Evolutionary conservation across 345 rosid species (phyloP).

Genomic region (Microthlaspi erraticum): DNA sequence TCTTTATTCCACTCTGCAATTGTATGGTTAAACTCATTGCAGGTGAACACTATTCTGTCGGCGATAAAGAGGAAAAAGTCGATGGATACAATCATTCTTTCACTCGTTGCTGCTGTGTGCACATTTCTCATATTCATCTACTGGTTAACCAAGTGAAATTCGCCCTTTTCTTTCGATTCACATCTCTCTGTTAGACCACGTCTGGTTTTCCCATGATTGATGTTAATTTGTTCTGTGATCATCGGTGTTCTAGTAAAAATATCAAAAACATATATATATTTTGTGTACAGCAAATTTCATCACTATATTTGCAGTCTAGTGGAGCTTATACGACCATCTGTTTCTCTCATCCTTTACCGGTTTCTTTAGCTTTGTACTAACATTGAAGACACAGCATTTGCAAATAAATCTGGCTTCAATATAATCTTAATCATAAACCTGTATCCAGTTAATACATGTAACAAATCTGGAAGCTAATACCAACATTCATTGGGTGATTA

Average conservation of each 20-base stretch:
- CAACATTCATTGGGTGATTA: conserved; percentile 4
- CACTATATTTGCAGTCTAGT: conserved; percentile 20
- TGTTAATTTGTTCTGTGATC: conserved; percentile 32
- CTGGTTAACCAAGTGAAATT: conserved; percentile 85
- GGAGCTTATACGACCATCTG: conserved; percentile 23
- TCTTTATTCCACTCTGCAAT: conserved; percentile 24
- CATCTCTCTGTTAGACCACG: conserved; percentile 36
- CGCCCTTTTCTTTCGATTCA: conserved; percentile 32
- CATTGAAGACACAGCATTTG: conserved; percentile 7
- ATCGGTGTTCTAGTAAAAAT: conserved; percentile 34
- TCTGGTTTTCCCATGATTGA: conserved; percentile 33
- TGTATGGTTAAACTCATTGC: conserved; percentile 44
- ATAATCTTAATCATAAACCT: not conserved
- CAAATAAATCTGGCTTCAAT: not conserved
- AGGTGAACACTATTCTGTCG: conserved; percentile 84
- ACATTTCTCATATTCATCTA: conserved; percentile 88
- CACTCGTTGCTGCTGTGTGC: conserved; percentile 96
- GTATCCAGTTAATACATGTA: not conserved
- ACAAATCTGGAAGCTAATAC: not conserved
- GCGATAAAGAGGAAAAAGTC: conserved; percentile 96
- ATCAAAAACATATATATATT: conserved; percentile 33
- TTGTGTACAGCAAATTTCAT: conserved; percentile 42
- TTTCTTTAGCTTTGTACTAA: not conserved
- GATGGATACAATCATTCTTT: conserved; percentile 87
- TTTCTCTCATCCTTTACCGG: conserved; percentile 8